Percentiles rank a stretch among this genome's conserved stretches.
Conservation (phyloP, 148 eudicot species). For the Arctostaphylos glauca region DNA sequence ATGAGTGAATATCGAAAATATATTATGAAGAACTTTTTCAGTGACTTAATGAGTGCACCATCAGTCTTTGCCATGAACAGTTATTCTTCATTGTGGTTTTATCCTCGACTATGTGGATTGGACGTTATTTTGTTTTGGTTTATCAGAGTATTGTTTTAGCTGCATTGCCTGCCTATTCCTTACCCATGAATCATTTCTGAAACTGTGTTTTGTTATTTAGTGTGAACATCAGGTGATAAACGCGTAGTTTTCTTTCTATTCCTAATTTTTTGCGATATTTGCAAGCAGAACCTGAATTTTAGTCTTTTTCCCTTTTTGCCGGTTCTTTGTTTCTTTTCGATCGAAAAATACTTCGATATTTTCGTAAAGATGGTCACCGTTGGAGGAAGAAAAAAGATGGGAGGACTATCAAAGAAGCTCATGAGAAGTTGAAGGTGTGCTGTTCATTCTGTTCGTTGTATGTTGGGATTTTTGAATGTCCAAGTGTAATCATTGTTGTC, state of each 20-base stretch:
- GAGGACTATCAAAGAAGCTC: constrained; percentile 85
- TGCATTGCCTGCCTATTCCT: background rate
- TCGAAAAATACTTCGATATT: constrained; percentile 27
- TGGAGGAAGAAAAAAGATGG: constrained; percentile 97
- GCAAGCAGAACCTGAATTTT: background rate
- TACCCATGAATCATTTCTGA: background rate
- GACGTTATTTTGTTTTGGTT: background rate
- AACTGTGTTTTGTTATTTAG: background rate
- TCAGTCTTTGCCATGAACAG: background rate
- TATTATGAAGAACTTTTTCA: background rate
- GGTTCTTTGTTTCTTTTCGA: constrained; percentile 86
- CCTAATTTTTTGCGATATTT: background rate
- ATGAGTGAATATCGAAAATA: background rate
- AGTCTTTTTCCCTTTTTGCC: constrained; percentile 33
- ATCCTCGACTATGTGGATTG: background rate
- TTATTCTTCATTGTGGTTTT: background rate
- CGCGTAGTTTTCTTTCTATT: background rate
- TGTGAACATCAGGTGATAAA: background rate
- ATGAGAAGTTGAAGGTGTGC: constrained; percentile 82
- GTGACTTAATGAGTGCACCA: background rate
- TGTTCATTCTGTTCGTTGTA: constrained; percentile 11
- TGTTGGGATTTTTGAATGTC: constrained; percentile 11
- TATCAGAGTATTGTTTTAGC: background rate
- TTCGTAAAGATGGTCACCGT: constrained; percentile 60
- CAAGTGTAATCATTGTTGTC: background rate